phyloP scores from a whole-genome alignment of 441 rosid genomes.

The Macaranga tanarius region DNA sequence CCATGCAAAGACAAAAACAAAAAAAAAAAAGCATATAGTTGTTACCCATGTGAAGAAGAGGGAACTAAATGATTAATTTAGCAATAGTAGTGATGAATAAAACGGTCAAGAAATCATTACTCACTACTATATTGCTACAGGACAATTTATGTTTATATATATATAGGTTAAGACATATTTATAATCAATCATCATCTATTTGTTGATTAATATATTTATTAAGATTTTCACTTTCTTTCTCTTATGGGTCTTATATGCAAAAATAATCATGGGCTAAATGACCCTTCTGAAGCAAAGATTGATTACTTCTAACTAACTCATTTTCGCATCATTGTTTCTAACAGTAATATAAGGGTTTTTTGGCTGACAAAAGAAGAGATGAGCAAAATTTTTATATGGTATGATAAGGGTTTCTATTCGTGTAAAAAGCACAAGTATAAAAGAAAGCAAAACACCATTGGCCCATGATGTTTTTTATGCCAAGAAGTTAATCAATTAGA shows the following conservation, averaged over 20 bases:
- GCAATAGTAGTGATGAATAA: background rate
- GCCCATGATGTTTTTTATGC: background rate
- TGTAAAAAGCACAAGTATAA: background rate
- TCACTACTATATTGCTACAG: background rate
- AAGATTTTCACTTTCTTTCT: background rate
- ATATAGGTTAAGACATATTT: background rate
- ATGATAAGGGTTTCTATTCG: background rate
- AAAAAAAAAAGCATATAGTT: background rate
- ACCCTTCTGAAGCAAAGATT: background rate
- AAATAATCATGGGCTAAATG: conserved; percentile 2
- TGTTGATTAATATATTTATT: conserved; percentile 12
- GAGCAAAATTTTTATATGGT: background rate
- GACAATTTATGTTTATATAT: background rate
- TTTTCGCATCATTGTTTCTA: background rate
- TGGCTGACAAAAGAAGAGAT: too few relatives aligned
- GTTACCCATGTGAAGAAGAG: conserved; percentile 17
- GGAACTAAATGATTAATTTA: conserved; percentile 1
- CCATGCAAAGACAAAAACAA: background rate
- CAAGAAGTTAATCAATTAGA: background rate
- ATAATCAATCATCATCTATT: conserved; percentile 1
- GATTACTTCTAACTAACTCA: background rate
- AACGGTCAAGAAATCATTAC: conserved; percentile 18
- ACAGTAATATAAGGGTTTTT: too few relatives aligned
- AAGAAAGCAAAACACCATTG: background rate
- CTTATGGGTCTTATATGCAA: background rate